Evolutionary conservation across 495 filamentous ascomycete genomes (phyloP).

Genomic region (Hypomontagnella monticulosa): DNA sequence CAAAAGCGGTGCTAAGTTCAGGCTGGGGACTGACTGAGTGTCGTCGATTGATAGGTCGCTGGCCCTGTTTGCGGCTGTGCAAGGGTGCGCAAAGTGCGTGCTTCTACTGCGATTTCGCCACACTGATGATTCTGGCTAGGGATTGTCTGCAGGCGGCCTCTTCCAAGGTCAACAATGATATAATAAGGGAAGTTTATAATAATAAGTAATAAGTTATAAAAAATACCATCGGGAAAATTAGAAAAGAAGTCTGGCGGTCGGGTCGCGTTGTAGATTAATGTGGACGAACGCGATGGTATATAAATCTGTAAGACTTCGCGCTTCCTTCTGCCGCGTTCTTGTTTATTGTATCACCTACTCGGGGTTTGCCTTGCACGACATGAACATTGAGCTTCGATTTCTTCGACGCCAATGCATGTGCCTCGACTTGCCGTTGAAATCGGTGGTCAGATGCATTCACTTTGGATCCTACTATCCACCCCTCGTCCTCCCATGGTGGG

Average conservation of each 20-base stretch:
- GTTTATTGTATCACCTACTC: constrained; percentile 36
- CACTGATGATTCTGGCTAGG: constrained; percentile 18
- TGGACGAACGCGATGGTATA: constrained; percentile 18
- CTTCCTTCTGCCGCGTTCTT: constrained; percentile 26
- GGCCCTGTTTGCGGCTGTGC: constrained; percentile 32
- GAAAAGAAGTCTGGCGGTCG: constrained; percentile 3
- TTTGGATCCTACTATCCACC: neutral
- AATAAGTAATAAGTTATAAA: neutral
- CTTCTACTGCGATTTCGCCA: constrained; percentile 26
- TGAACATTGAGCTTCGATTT: constrained; percentile 17
- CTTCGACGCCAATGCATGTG: constrained; percentile 28
- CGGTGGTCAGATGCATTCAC: constrained; percentile 13
- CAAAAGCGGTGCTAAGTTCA: constrained; percentile 16
- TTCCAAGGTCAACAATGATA: constrained; percentile 4
- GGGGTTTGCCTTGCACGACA: constrained; percentile 29
- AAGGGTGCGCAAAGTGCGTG: constrained; percentile 27
- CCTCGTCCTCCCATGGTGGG: constrained; percentile 9
- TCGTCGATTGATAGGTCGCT: constrained; percentile 22
- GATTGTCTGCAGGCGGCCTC: constrained; percentile 31
- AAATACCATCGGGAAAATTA: neutral
- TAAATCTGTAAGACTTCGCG: constrained; percentile 18
- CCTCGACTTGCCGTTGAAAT: constrained; percentile 21
- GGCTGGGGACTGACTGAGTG: constrained; percentile 18
- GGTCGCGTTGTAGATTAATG: constrained; percentile 17
- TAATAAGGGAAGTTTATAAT: too few species aligned